Conservation (phyloP, 1,284 basidiomycete genomes). For the Boletus semigastroideus region DNA sequence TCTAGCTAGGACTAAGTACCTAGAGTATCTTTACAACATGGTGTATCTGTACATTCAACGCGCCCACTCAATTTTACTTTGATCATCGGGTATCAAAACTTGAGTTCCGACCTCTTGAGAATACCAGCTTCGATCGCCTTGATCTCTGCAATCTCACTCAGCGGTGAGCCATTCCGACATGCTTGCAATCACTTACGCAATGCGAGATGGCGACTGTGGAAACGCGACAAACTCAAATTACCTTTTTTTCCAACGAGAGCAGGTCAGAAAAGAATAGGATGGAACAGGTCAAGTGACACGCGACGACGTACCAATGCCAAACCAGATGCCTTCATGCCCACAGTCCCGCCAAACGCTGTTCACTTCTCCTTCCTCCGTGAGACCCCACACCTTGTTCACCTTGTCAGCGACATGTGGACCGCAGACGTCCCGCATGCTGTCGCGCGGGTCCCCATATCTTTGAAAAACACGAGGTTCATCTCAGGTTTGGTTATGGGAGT, state of each 20-base stretch:
- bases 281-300: no score
- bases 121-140: slow-evolving; percentile 35
- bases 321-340: slow-evolving; percentile 35
- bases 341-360: slow-evolving; percentile 36
- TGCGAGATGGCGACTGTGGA: slow-evolving; percentile 39
- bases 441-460: slow-evolving; percentile 31
- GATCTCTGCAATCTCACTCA: slow-evolving; percentile 24
- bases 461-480: not conserved
- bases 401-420: slow-evolving; percentile 38
- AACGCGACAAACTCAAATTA: slow-evolving; percentile 34
- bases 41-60: not conserved
- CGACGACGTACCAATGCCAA: slow-evolving; percentile 32
- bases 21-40: not conserved
- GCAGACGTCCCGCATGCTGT: slow-evolving; percentile 38
- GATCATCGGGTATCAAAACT: slow-evolving; percentile 15
- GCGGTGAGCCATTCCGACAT: not conserved
- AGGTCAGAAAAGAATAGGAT: not conserved
- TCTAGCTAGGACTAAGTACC: no score
- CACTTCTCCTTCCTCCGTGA: slow-evolving; percentile 47
- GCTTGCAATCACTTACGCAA: slow-evolving; percentile 30
- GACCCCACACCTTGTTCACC: slow-evolving; percentile 43
- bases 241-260: slow-evolving; percentile 21
- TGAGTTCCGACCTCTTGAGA: slow-evolving; percentile 22
- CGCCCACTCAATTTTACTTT: not conserved
- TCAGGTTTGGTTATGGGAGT: not conserved